phyloP scores from a whole-genome alignment of 2,329 filamentous ascomycete species.

The Sclerotinia glacialis region DNA sequence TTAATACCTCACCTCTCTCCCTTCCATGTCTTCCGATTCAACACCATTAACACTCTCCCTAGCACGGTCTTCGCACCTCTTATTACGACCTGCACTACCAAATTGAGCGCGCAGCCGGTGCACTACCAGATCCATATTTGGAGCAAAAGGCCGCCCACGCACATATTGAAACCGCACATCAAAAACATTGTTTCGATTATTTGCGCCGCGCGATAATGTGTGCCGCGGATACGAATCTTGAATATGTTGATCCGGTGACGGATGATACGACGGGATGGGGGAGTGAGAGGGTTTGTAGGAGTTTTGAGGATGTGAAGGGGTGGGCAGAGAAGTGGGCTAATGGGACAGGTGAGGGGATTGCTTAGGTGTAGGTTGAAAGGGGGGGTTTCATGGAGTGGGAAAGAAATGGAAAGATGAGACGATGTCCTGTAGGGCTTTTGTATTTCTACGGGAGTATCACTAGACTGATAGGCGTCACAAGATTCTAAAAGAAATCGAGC shows the following conservation, averaged over 20 bases:
- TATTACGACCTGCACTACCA: slow-evolving; percentile 13
- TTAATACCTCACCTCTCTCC: neutral
- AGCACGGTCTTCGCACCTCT: slow-evolving; percentile 15
- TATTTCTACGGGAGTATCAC: neutral
- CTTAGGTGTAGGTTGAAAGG: neutral
- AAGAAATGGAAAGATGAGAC: neutral
- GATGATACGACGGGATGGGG: slow-evolving; percentile 26
- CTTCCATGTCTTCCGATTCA: too few species aligned
- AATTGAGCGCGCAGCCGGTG: neutral
- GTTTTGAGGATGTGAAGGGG: slow-evolving; percentile 24
- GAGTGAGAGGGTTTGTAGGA: slow-evolving; percentile 22
- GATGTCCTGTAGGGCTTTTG: neutral
- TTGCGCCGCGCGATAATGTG: slow-evolving; percentile 27
- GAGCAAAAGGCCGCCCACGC: slow-evolving; percentile 8
- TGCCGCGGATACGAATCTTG: slow-evolving; percentile 25
- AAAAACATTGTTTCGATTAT: slow-evolving; percentile 28
- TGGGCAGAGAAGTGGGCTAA: slow-evolving; percentile 23
- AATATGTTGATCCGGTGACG: slow-evolving; percentile 18
- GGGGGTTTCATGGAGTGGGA: neutral
- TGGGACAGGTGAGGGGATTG: slow-evolving; percentile 9
- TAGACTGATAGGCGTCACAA: neutral
- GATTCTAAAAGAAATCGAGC: neutral
- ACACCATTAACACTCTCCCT: neutral
- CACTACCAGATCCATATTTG: neutral
- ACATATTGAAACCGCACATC: slow-evolving; percentile 10